Evolutionary conservation across 495 filamentous ascomycete species (phyloP).

Genomic region (Letharia columbiana): DNA sequence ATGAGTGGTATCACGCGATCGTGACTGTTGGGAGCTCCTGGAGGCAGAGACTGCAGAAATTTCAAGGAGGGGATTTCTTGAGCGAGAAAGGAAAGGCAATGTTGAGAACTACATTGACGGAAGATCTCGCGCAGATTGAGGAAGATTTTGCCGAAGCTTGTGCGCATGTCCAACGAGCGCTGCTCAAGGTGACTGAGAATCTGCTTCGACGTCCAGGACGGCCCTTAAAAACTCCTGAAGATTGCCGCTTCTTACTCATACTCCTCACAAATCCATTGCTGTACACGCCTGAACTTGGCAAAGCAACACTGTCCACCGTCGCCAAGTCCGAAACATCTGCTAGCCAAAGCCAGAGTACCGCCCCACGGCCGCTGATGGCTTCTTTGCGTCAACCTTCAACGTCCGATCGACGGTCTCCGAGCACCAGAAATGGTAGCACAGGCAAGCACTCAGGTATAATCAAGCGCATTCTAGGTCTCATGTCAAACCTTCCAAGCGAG

Average conservation of each 20-base stretch:
- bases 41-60: conserved; percentile 42
- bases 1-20: conserved; percentile 70
- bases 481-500: conserved; percentile 65
- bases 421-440: conserved; percentile 4
- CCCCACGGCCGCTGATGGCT: background rate
- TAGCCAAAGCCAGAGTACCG: background rate
- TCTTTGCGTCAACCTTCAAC: background rate
- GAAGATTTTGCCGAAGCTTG: conserved; percentile 48
- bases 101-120: conserved; percentile 3
- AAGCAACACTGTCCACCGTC: conserved; percentile 3
- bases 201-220: conserved; percentile 79
- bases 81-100: background rate
- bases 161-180: conserved; percentile 54
- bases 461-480: conserved; percentile 73
- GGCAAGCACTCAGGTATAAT: conserved; percentile 70
- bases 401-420: conserved; percentile 8
- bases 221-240: conserved; percentile 56
- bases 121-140: conserved; percentile 25
- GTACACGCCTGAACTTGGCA: conserved; percentile 34
- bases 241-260: conserved; percentile 76
- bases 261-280: conserved; percentile 76
- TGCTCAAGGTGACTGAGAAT: conserved; percentile 77
- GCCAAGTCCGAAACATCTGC: conserved; percentile 1
- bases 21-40: conserved; percentile 54
- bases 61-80: conserved; percentile 28